A percentile compares a stretch with the other conserved stretches of the same genome.
phyloP scores from a whole-genome alignment of 495 filamentous ascomycete species.

The Pseudevernia furfuracea region DNA sequence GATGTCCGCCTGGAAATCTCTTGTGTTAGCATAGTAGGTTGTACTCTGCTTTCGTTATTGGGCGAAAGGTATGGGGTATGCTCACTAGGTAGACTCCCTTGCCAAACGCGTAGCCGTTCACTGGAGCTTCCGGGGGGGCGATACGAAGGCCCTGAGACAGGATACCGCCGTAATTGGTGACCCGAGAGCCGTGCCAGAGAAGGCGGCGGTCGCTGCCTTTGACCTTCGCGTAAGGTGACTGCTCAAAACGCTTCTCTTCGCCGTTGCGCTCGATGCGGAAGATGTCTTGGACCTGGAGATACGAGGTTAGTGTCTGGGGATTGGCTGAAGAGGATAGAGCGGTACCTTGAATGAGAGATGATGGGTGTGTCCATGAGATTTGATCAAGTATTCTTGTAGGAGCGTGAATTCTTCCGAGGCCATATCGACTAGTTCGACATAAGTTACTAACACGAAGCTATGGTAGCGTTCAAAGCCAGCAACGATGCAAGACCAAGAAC shows the following conservation, averaged over 20 bases:
- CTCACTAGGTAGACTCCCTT: conserved; percentile 35
- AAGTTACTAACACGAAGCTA: neutral
- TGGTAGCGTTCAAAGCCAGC: neutral
- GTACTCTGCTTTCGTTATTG: too few species aligned
- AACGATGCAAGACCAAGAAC: neutral
- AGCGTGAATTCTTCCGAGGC: conserved; percentile 51
- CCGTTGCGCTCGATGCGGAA: conserved; percentile 71
- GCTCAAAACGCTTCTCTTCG: conserved; percentile 57
- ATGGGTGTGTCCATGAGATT: conserved; percentile 57
- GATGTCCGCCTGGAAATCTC: conserved; percentile 72
- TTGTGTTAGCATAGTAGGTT: neutral
- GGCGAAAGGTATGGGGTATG: neutral
- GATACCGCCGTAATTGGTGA: conserved; percentile 76
- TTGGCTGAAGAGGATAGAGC: neutral
- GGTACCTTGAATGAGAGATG: conserved; percentile 38
- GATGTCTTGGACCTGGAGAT: conserved; percentile 50
- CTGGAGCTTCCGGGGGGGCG: conserved; percentile 74
- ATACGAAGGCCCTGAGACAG: conserved; percentile 79
- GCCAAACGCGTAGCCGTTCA: conserved; percentile 72
- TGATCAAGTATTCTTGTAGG: conserved; percentile 54
- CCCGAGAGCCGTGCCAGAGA: conserved; percentile 68
- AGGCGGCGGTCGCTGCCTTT: conserved; percentile 54
- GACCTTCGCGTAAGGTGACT: conserved; percentile 37
- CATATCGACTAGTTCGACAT: conserved; percentile 38
- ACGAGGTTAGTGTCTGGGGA: conserved; percentile 12